Base-by-base conservation (phyloP, 495 filamentous ascomycete genomes). In the Mycothermus thermophilus region DNA sequence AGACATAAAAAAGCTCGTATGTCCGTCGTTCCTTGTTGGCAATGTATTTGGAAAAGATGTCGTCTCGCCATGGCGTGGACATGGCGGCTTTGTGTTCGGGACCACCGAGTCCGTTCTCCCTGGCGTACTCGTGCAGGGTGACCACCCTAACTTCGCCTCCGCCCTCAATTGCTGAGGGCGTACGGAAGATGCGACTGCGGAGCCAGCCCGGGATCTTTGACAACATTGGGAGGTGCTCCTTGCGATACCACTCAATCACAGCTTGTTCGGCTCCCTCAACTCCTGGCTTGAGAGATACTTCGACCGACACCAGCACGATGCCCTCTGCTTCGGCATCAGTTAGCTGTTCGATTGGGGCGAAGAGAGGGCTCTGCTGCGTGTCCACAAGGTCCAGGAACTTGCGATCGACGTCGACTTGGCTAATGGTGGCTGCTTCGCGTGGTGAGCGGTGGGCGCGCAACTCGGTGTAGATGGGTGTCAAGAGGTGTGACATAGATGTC, bases 1-100 rank as follows among this genome's bases (percentile, higher is more conserved):
- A 86, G 25, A 77, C 77, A 57, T 84, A 85, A 47, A 81, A 77
- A 46, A 83, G 73, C 31, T 73, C 59, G 55, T 81, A 87, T 1
- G 62, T 56, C 8, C 80, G 59, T 27, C 72, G 63, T 11, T 52
- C 62, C 42, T 67, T 74, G 24, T 57, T 48, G n/a, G 63, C 58
- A 17, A 80, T 70, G 17, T 67, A 62, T n/a, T 74, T 66, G 17
- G 48, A 48, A 44, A 64, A 64, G 21, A 83, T 55, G 32, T 71
- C 64, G 4, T 63, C 57, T 16, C 61, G 54, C 66, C 74, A 74
- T 1, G 67, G 57, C 5, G 77, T 80, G 27, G 57, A 59, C 43
- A 67, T 67, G 14, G 77, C 63, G 4, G 74, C 69, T 46, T 76
- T 54, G 52, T 75, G 72, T 43, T 78, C 78, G 8, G 67, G 55